Evolutionary conservation across 768 basidiomycete genomes (phyloP).

Genomic region (Sutorius australiensis): DNA sequence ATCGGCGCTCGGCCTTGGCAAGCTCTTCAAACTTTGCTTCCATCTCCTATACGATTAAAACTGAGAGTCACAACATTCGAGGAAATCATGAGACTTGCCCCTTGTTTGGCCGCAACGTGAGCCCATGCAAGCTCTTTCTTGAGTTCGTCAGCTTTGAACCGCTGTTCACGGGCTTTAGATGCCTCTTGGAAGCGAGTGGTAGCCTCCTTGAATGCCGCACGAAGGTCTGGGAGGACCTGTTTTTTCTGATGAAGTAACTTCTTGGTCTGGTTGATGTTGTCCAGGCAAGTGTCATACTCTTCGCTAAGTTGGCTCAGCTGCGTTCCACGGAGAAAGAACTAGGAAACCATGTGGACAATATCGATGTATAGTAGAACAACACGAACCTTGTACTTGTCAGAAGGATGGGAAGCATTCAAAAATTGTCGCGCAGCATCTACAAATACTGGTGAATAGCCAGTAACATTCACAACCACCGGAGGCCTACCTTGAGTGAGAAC

Average conservation of each 20-base stretch:
- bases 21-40: constrained; percentile 38
- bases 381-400: constrained; percentile 85
- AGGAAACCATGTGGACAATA: not conserved
- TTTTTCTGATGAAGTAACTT: constrained; percentile 67
- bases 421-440: constrained; percentile 57
- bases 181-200: constrained; percentile 66
- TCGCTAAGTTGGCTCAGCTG: constrained; percentile 83
- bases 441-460: not conserved
- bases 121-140: constrained; percentile 88
- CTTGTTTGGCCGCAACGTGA: constrained; percentile 68
- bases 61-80: not conserved
- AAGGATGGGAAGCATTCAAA: constrained; percentile 72
- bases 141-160: constrained; percentile 61
- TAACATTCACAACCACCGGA: not conserved
- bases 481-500: constrained; percentile 77
- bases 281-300: constrained; percentile 75
- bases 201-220: constrained; percentile 53
- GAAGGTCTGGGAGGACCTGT: constrained; percentile 75
- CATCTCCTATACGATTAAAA: constrained; percentile 37
- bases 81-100: constrained; percentile 38
- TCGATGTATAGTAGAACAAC: not conserved
- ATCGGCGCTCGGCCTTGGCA: constrained; percentile 35
- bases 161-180: constrained; percentile 65
- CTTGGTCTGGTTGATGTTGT: constrained; percentile 67
- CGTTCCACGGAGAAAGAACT: constrained; percentile 96